Evolutionary conservation across 2,329 filamentous ascomycete genomes (phyloP), one percentile per base, ranked within the genome.

Genomic region (Arachnopeziza araneosa): DNA sequence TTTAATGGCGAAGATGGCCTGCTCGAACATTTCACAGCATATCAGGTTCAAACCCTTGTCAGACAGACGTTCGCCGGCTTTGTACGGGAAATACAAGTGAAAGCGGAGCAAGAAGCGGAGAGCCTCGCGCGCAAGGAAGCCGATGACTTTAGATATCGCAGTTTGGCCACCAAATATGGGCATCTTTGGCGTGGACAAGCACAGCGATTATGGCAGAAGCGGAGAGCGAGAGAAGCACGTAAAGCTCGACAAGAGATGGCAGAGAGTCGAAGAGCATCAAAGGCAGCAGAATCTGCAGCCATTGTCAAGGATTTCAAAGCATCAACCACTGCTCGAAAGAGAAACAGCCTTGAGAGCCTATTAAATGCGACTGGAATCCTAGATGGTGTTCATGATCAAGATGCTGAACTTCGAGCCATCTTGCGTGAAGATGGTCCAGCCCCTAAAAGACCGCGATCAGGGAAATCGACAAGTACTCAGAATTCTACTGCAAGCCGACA

Each of bases 281-380:
- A 68, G 54, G 59, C 61, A 49, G 62, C 65, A 23, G 56, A 66
- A 57, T 66, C 69, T 23, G 62, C 64, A 8, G 64, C 61, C 52
- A 52, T 73, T n/a, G 66, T 73, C 7, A 63, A 71, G n/a, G 70
- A 72, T 53, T 71, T 73, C 50, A 67, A 59, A 52, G 62, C 68
- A 52, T 70, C 70, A 9, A 60, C 62, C 36, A 59, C 23, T 21
- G 57, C 21, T n/a, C 63, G 63, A 44, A 64, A 66, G 36, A 59
- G 57, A 50, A 61, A 59, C n/a, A 71, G 66, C 48, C 36, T 71
- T 19, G 68, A 69, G 51, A 70, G 69, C 52, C 60, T 71, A 22
- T 51, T 72, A 12, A 62, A 62, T 36, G 63, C 60, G 7, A 66
- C 63, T 1, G 68, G 68, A 17, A 59, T 69, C 17, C 50, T 71